A percentile compares a stretch with the other conserved stretches of the same genome.
phyloP scores from a whole-genome alignment of 306 rosid species.

The Cucurbita pepo region DNA sequence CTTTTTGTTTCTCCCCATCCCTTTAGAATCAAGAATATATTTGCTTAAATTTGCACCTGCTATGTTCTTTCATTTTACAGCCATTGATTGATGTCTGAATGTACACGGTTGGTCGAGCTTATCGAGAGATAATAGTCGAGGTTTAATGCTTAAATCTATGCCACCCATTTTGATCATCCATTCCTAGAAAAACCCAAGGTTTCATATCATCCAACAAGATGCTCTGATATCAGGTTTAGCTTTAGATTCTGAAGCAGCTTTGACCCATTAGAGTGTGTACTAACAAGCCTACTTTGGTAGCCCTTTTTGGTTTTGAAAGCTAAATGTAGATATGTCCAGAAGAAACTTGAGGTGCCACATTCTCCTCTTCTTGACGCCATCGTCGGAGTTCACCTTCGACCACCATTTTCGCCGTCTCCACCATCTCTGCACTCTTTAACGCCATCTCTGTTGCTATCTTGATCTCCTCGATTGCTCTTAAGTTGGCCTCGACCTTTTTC shows the following conservation, averaged over 20 bases:
- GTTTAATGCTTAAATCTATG: constrained; percentile 3
- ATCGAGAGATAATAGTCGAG: neutral
- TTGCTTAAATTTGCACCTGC: neutral
- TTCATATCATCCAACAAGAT: constrained; percentile 1
- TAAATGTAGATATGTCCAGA: constrained; percentile 7
- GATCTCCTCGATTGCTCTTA: constrained; percentile 55
- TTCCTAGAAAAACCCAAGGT: neutral
- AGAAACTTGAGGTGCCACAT: constrained; percentile 1
- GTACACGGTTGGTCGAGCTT: neutral
- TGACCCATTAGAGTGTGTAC: neutral
- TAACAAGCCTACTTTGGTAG: neutral
- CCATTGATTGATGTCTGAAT: constrained; percentile 2
- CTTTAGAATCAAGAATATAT: constrained; percentile 2
- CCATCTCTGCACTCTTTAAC: constrained; percentile 46
- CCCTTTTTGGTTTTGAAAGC: neutral
- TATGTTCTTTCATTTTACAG: neutral
- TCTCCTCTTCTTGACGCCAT: constrained; percentile 37
- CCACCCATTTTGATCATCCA: neutral
- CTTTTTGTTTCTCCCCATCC: neutral
- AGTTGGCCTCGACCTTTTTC: constrained; percentile 37
- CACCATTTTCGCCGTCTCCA: constrained; percentile 42
- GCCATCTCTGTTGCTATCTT: constrained; percentile 48
- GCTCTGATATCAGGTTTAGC: neutral
- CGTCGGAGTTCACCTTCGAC: constrained; percentile 45
- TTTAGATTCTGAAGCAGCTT: neutral